These are phyloP conservation scores for Pyrrhoderma lamaoense DNA, from an alignment of 1,284 basidiomycete species.

Conservation along the genomic window DNA sequence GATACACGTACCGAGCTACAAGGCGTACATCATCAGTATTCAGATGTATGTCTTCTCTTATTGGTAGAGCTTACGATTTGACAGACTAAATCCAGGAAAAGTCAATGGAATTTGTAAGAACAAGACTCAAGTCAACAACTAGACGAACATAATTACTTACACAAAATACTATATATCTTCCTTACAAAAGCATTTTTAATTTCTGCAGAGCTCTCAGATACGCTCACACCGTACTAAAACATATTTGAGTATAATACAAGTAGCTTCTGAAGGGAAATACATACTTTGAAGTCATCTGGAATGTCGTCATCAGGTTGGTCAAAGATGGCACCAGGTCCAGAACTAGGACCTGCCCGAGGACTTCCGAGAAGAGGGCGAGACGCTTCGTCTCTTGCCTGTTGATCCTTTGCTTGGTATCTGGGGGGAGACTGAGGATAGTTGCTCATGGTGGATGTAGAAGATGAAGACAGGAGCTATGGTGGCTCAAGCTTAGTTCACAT, in stretches of 20 bases:
- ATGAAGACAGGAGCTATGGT: not conserved
- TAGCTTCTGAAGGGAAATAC: slow-evolving; percentile 13
- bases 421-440: slow-evolving; percentile 49
- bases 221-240: slow-evolving; percentile 65
- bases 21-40: slow-evolving; percentile 8
- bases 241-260: not conserved
- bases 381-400: slow-evolving; percentile 34
- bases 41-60: not conserved
- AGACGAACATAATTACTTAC: slow-evolving; percentile 36
- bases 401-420: slow-evolving; percentile 34
- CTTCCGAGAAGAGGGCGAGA: slow-evolving; percentile 43
- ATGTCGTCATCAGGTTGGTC: slow-evolving; percentile 67
- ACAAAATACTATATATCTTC: slow-evolving; percentile 76
- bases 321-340: slow-evolving; percentile 42
- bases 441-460: slow-evolving; percentile 22
- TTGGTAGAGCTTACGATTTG: slow-evolving; percentile 50
- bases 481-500: no score
- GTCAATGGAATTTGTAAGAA: slow-evolving; percentile 13
- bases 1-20: slow-evolving; percentile 55
- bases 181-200: slow-evolving; percentile 70
- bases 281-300: slow-evolving; percentile 80
- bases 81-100: slow-evolving; percentile 41
- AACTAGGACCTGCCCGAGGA: slow-evolving; percentile 35
- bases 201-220: slow-evolving; percentile 64
- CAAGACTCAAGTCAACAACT: no score